phyloP scores from a whole-genome alignment of 306 rosid species.

The Fagus crenata region DNA sequence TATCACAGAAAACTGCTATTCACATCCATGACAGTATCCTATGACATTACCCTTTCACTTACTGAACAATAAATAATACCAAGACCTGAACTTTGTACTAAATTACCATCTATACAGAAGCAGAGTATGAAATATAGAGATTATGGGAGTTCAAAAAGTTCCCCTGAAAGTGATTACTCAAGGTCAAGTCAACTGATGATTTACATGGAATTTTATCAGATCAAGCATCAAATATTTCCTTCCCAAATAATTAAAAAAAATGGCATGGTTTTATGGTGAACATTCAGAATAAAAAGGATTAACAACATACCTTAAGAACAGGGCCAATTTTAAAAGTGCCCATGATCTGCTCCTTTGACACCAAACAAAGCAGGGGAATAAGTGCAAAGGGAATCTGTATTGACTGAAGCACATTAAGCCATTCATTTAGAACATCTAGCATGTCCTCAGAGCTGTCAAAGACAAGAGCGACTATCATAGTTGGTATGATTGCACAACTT shows the following conservation, averaged over 20 bases:
- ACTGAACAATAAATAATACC: not conserved
- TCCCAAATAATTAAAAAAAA: not conserved
- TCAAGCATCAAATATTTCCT: not conserved
- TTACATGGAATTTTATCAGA: constrained; percentile 1
- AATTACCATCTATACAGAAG: not conserved
- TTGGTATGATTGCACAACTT: constrained; percentile 84
- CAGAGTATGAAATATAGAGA: not conserved
- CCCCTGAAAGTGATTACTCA: not conserved
- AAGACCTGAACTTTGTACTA: not conserved
- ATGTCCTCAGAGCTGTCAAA: constrained; percentile 72
- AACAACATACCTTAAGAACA: constrained; percentile 62
- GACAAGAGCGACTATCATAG: constrained; percentile 77
- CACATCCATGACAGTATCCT: not conserved
- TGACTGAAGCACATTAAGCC: constrained; percentile 98
- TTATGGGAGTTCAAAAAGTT: not conserved
- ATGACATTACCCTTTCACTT: not conserved
- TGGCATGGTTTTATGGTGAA: constrained; percentile 1
- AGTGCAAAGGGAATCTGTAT: constrained; percentile 96
- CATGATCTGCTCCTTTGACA: constrained; percentile 88
- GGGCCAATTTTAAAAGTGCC: constrained; percentile 82
- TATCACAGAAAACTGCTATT: not conserved
- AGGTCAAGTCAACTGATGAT: not conserved
- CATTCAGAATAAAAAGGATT: constrained; percentile 10
- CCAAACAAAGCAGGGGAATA: constrained; percentile 91
- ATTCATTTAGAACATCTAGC: constrained; percentile 79